Evolutionary conservation across 441 rosid species (phyloP).

Genomic region (Geranium incanum): DNA sequence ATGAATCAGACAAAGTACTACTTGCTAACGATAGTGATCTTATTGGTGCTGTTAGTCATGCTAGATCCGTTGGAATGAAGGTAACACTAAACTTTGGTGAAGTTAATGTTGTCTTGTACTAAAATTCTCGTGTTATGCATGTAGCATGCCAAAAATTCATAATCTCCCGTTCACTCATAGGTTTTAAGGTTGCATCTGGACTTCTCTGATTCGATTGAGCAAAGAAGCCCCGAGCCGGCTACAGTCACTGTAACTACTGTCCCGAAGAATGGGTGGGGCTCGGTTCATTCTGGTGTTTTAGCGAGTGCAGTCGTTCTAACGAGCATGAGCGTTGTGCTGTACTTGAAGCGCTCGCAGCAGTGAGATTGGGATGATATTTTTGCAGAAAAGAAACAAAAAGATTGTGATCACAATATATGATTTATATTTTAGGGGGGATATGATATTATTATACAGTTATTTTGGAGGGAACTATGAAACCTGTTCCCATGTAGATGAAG

Average conservation of each 20-base stretch:
- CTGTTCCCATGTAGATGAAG: background rate
- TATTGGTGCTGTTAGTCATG: slow-evolving; percentile 72
- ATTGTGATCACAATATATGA: background rate
- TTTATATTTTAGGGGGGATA: background rate
- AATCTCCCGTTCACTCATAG: slow-evolving; percentile 25
- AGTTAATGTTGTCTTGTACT: background rate
- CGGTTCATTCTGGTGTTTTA: slow-evolving; percentile 37
- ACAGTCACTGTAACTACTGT: slow-evolving; percentile 13
- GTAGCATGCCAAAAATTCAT: background rate
- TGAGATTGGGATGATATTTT: slow-evolving; percentile 17
- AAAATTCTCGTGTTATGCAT: too few relatives aligned
- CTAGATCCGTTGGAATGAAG: slow-evolving; percentile 78
- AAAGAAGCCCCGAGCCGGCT: slow-evolving; percentile 22
- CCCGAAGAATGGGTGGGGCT: slow-evolving; percentile 27
- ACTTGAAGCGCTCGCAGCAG: slow-evolving; percentile 52
- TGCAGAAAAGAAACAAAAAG: background rate
- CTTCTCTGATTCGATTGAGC: slow-evolving; percentile 34
- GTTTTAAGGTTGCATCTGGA: slow-evolving; percentile 74
- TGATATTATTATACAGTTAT: background rate
- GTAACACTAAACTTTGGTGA: slow-evolving; percentile 25
- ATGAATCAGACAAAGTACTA: slow-evolving; percentile 85
- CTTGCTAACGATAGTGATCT: slow-evolving; percentile 82
- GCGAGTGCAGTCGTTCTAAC: slow-evolving; percentile 57
- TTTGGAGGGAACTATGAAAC: background rate
- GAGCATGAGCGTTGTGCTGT: slow-evolving; percentile 48